phyloP scores from a whole-genome alignment of 805 yeast species.

The Yamadazyma akitaensis region DNA sequence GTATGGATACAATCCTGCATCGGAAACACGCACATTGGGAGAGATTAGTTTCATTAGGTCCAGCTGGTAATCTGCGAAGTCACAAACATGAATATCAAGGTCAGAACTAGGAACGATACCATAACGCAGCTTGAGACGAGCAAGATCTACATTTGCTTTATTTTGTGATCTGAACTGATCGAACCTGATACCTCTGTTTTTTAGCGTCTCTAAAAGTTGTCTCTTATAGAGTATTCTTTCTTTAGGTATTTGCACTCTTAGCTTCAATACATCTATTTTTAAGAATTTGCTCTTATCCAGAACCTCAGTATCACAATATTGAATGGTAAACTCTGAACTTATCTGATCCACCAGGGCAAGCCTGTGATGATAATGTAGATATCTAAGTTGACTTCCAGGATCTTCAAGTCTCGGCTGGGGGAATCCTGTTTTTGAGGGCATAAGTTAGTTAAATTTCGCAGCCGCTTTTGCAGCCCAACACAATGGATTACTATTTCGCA shows the following conservation, averaged over 20 bases:
- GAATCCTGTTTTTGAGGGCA: constrained; percentile 3
- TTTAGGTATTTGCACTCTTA: background rate
- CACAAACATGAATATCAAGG: constrained; percentile 12
- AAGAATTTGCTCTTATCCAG: background rate
- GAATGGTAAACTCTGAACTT: background rate
- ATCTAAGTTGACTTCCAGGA: background rate
- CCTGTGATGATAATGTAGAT: constrained; percentile 8
- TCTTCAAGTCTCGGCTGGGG: constrained; percentile 1
- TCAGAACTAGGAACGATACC: constrained; percentile 2
- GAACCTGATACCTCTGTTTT: background rate
- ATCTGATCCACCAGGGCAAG: constrained; percentile 12
- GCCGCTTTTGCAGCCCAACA: background rate
- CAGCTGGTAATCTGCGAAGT: constrained; percentile 15
- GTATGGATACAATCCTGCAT: constrained; percentile 4
- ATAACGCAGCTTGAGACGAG: constrained; percentile 2
- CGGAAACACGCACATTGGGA: background rate
- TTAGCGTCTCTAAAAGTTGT: constrained; percentile 10
- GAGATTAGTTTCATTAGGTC: constrained; percentile 1
- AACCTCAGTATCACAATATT: background rate
- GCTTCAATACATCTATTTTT: background rate
- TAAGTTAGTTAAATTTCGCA: constrained; percentile 5
- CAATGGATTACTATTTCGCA: constrained; percentile 7
- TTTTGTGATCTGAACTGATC: constrained; percentile 2
- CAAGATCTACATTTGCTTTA: background rate
- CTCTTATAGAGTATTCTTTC: constrained; percentile 7